Conservation (phyloP, 2,329 filamentous ascomycete genomes). For the Verticillium dahliae region DNA sequence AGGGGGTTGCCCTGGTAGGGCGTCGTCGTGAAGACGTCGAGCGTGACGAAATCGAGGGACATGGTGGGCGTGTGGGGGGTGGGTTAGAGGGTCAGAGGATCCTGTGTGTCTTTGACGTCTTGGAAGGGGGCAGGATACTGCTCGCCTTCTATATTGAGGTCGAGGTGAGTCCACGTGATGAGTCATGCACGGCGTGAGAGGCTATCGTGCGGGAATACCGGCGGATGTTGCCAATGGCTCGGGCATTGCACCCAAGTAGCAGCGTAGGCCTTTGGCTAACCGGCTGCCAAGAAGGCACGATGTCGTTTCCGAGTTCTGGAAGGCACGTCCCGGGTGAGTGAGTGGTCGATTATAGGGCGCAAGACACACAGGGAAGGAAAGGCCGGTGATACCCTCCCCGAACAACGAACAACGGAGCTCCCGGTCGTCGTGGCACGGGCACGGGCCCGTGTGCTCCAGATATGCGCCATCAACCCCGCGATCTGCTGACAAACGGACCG, state of each 20-base stretch:
- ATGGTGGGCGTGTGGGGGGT: constrained; percentile 11
- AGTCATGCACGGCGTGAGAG: no score
- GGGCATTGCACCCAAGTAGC: not conserved
- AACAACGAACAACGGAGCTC: not conserved
- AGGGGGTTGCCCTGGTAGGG: constrained; percentile 53
- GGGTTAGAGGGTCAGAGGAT: not conserved
- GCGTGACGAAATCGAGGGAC: constrained; percentile 42
- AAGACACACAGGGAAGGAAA: not conserved
- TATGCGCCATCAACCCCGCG: not conserved
- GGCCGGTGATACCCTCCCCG: not conserved
- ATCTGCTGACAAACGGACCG: not conserved
- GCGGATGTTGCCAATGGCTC: no score
- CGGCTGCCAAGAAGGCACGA: not conserved
- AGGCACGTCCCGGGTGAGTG: not conserved
- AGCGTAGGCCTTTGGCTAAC: not conserved
- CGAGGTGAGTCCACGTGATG: no score
- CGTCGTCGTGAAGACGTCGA: constrained; percentile 51
- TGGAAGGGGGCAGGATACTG: no score
- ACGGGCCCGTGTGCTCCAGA: not conserved
- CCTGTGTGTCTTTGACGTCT: no score
- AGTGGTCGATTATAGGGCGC: not conserved
- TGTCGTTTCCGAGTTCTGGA: not conserved
- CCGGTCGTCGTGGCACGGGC: not conserved
- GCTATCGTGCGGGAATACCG: no score
- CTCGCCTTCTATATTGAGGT: no score